Evolutionary conservation across 495 filamentous ascomycete genomes (phyloP).

Genomic region (Parmelia sp.): DNA sequence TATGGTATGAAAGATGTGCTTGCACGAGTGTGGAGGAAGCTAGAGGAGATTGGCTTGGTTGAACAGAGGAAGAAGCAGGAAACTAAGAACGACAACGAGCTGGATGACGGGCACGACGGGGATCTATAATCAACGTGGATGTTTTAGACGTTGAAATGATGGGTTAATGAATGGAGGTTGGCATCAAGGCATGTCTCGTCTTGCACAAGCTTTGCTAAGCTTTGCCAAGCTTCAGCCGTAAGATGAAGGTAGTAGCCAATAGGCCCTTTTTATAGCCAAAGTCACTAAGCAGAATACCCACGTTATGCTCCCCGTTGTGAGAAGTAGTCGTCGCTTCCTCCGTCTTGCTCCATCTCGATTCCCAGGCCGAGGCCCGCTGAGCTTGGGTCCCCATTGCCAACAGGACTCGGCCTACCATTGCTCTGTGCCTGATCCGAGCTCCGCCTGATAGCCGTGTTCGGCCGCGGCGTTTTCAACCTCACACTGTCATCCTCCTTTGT

Average conservation of each 20-base stretch:
- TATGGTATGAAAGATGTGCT: background rate
- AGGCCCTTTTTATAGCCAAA: background rate
- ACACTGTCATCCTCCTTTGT: constrained; percentile 1
- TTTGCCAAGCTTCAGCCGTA: background rate
- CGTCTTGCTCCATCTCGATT: background rate
- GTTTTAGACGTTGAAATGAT: background rate
- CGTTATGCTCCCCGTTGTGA: constrained; percentile 9
- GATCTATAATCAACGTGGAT: background rate
- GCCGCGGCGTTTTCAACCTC: constrained; percentile 13
- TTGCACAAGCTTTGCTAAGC: constrained; percentile 1
- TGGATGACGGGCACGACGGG: background rate
- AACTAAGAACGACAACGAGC: background rate
- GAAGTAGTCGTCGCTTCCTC: constrained; percentile 11
- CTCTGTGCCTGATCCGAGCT: background rate
- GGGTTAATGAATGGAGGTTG: background rate
- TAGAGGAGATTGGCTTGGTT: background rate
- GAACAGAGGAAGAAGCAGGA: background rate
- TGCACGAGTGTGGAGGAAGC: background rate
- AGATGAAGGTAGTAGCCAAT: background rate
- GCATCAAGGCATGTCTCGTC: background rate
- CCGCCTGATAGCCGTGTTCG: background rate
- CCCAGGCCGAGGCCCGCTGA: constrained; percentile 2
- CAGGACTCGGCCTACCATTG: constrained; percentile 1
- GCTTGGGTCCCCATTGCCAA: background rate
- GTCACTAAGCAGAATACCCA: background rate